A percentile compares a stretch with the other conserved stretches of the same genome.
These are phyloP conservation scores for Colletotrichum limetticola DNA, from an alignment of 2,329 filamentous ascomycete species.

Conservation along the genomic window DNA sequence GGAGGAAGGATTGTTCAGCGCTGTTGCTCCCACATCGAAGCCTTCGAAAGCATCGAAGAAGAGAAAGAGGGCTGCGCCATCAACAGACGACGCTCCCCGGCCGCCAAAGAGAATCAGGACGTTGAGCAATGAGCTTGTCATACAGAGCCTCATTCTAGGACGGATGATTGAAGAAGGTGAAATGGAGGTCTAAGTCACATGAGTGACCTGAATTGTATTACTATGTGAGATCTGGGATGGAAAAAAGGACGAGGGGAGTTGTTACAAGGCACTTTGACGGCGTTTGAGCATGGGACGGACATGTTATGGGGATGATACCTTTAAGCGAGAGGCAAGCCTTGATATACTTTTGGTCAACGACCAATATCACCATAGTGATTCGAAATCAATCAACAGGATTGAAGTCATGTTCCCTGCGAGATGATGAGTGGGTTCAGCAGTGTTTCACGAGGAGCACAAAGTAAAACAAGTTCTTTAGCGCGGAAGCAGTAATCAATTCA, in stretches of 20 bases:
- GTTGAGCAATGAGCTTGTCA: constrained; percentile 85
- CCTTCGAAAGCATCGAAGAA: constrained; percentile 53
- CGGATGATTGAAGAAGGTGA: constrained; percentile 75
- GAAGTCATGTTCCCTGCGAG: not conserved
- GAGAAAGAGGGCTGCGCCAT: constrained; percentile 46
- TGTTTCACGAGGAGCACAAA: not conserved
- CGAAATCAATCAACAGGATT: not conserved
- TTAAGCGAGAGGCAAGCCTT: not conserved
- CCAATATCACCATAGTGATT: not conserved
- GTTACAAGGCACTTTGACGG: not conserved
- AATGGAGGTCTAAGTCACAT: constrained; percentile 37
- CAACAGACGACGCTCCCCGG: constrained; percentile 40
- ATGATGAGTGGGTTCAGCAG: not conserved
- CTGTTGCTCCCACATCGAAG: constrained; percentile 35
- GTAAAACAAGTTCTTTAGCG: not conserved
- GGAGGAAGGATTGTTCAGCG: constrained; percentile 59
- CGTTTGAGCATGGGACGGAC: not conserved
- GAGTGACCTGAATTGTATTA: not conserved
- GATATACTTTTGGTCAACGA: not conserved
- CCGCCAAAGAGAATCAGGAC: constrained; percentile 68
- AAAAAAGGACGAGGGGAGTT: not conserved
- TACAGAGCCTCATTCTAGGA: constrained; percentile 92
- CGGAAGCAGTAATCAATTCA: not conserved
- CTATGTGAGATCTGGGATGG: not conserved
- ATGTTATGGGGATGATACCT: not conserved